Conservation (phyloP, 1,139 yeast genomes). For the Geotrichum restrictum region DNA sequence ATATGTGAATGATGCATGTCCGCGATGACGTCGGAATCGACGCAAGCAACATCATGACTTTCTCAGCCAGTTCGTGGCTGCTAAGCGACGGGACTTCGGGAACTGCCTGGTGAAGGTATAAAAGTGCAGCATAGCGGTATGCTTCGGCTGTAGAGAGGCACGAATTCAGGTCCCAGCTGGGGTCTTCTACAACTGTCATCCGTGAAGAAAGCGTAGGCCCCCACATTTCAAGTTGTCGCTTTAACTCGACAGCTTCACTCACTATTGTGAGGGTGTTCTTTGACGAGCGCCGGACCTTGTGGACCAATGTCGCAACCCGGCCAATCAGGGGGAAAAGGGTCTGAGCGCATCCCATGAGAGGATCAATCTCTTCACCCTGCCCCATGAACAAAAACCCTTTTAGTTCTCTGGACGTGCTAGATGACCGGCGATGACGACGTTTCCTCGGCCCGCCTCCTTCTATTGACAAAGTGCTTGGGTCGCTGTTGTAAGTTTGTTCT, state of each 20-base stretch:
- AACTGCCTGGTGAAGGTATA: conserved; percentile 63
- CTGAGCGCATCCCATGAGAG: conserved; percentile 63
- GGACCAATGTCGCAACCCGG: conserved; percentile 54
- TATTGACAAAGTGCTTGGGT: neutral
- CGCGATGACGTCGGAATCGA: conserved; percentile 60
- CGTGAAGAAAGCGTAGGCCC: conserved; percentile 44
- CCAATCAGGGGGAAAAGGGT: conserved; percentile 61
- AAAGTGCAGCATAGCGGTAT: conserved; percentile 54
- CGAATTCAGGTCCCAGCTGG: conserved; percentile 54
- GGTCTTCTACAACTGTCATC: conserved; percentile 43
- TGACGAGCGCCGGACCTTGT: conserved; percentile 44
- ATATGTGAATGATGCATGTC: conserved; percentile 56
- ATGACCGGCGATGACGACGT: conserved; percentile 3
- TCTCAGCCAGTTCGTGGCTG: conserved; percentile 56
- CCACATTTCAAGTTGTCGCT: conserved; percentile 52
- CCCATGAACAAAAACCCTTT: conserved; percentile 19
- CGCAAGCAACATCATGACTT: conserved; percentile 55
- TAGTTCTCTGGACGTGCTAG: conserved; percentile 1
- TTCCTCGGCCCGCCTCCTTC: neutral
- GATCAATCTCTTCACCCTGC: conserved; percentile 48
- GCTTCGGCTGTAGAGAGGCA: conserved; percentile 69
- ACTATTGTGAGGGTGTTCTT: conserved; percentile 49
- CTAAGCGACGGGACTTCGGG: conserved; percentile 60
- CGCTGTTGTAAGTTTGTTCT: neutral
- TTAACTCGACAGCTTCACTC: conserved; percentile 53